Percentiles rank a stretch among this genome's conserved stretches.
These are phyloP conservation scores for Amyloporia xantha DNA, from an alignment of 768 basidiomycete species.

Conservation along the genomic window DNA sequence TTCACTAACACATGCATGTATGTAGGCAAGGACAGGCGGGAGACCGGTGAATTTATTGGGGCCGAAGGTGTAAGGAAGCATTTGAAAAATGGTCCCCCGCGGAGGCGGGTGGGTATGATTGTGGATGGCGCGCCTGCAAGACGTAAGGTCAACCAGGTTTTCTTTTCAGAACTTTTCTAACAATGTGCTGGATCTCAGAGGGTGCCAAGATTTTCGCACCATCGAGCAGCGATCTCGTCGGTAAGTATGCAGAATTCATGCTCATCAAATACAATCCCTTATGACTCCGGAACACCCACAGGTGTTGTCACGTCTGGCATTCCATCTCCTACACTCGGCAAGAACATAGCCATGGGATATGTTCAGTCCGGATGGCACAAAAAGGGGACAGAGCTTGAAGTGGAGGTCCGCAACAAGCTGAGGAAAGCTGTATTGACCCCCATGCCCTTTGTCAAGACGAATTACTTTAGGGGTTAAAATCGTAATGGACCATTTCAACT, in stretches of 20 bases:
- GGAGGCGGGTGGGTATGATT: conserved; percentile 74
- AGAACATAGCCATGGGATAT: conserved; percentile 97
- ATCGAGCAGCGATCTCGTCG: conserved; percentile 48
- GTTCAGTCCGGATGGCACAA: conserved; percentile 78
- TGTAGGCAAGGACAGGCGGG: conserved; percentile 76
- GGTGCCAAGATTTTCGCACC: conserved; percentile 69
- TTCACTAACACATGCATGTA: background rate
- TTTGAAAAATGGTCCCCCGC: conserved; percentile 70
- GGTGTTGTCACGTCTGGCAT: conserved; percentile 90
- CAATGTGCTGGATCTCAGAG: conserved; percentile 37
- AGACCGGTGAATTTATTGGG: conserved; percentile 71
- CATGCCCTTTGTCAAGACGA: conserved; percentile 85
- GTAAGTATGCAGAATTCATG: too few species aligned
- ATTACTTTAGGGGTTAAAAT: conserved; percentile 74
- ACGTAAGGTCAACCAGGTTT: conserved; percentile 42
- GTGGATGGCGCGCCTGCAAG: conserved; percentile 84
- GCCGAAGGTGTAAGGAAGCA: conserved; percentile 66
- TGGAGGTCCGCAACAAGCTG: conserved; percentile 80
- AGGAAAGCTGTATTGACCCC: conserved; percentile 66
- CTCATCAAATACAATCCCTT: conserved; percentile 4
- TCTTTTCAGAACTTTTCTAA: conserved; percentile 1
- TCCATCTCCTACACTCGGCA: conserved; percentile 82
- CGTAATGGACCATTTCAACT: too few species aligned
- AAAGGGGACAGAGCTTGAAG: conserved; percentile 78
- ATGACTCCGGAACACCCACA: too few species aligned